Evolutionary conservation across 768 basidiomycete genomes (phyloP).

Genomic region (Collybiopsis luxurians): DNA sequence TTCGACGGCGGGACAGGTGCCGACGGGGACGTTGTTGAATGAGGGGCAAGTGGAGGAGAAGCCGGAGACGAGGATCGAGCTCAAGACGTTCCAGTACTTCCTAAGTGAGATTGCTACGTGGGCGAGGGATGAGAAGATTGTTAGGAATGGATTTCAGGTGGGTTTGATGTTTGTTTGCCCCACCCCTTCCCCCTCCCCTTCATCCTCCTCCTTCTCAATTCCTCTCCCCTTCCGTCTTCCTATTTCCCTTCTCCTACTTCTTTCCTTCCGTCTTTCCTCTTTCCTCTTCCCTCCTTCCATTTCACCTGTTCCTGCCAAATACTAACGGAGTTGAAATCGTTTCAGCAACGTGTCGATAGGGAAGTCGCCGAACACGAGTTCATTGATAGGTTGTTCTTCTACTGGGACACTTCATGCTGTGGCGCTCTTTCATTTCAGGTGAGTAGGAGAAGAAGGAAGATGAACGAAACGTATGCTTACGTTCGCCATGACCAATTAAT

Average conservation of each 20-base stretch:
- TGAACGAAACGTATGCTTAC: no score
- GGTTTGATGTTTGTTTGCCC: constrained; percentile 8
- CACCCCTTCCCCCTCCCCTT: no score
- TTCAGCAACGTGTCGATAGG: constrained; percentile 83
- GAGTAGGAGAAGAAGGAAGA: no score
- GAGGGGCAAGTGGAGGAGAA: constrained; percentile 62
- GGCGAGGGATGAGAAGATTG: constrained; percentile 92
- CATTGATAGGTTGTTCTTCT: constrained; percentile 90
- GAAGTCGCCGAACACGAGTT: constrained; percentile 95
- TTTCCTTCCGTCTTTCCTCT: no score
- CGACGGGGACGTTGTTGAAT: constrained; percentile 51
- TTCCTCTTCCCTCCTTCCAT: no score
- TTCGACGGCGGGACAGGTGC: no score
- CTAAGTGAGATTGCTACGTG: constrained; percentile 92
- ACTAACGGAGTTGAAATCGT: no score
- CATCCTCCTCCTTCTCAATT: no score
- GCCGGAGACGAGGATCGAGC: constrained; percentile 85
- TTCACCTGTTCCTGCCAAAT: no score
- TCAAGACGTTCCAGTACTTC: constrained; percentile 85
- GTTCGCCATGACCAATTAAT: background rate
- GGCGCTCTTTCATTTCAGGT: constrained; percentile 92
- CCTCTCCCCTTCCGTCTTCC: no score
- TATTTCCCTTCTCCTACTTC: no score
- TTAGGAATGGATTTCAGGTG: constrained; percentile 90
- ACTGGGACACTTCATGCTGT: constrained; percentile 82